Evolutionary conservation across 495 filamentous ascomycete species (phyloP).

Genomic region (Pyronema domesticum): DNA sequence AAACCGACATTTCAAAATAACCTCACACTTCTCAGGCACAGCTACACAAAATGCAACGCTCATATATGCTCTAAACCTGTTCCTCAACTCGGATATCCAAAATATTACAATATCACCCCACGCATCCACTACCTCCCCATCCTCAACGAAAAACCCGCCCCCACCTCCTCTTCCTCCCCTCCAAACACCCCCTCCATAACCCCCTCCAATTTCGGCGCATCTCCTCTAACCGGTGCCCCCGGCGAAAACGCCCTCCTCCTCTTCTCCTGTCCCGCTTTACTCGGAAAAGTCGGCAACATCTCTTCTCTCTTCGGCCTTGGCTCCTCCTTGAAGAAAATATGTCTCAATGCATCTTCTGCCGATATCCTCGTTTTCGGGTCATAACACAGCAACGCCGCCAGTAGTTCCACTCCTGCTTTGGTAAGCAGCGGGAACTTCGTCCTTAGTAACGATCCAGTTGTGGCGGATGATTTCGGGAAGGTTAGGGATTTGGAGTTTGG

Average conservation of each 20-base stretch:
- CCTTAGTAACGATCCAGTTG: constrained; percentile 35
- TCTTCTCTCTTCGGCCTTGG: constrained; percentile 69
- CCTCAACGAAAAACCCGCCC: constrained; percentile 66
- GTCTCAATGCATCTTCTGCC: constrained; percentile 49
- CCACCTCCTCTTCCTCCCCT: constrained; percentile 42
- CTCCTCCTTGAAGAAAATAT: constrained; percentile 78
- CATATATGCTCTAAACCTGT: no score
- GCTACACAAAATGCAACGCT: no score
- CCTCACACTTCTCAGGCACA: no score
- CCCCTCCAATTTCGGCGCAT: constrained; percentile 45
- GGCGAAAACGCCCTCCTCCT: constrained; percentile 55
- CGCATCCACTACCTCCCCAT: constrained; percentile 31
- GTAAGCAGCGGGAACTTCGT: constrained; percentile 70
- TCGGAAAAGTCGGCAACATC: constrained; percentile 86
- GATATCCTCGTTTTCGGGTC: constrained; percentile 56
- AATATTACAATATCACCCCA: no score
- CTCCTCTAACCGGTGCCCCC: constrained; percentile 68
- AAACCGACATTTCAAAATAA: no score
- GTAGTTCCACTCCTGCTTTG: constrained; percentile 48
- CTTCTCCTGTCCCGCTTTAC: constrained; percentile 84
- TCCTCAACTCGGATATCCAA: no score
- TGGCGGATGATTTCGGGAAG: constrained; percentile 39
- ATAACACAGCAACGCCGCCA: constrained; percentile 51
- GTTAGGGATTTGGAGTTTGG: constrained; percentile 76
- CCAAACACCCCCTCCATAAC: constrained; percentile 60